Percentiles rank a stretch among this genome's conserved stretches.
Conservation (phyloP, 2,329 filamentous ascomycete genomes). For the Aspergillus sp. region DNA sequence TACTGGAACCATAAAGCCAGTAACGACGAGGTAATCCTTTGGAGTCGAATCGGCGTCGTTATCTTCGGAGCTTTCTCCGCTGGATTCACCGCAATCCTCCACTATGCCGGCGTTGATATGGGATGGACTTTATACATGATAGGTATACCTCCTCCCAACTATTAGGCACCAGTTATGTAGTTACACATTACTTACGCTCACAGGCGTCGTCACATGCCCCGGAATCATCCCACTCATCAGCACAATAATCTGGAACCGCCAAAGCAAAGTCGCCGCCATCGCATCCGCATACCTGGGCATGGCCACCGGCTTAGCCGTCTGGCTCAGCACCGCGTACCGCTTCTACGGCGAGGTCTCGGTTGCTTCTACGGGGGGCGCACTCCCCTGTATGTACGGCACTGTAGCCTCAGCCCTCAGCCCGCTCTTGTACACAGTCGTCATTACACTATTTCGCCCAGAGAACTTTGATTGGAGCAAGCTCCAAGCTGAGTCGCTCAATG, state of each 20-base stretch:
- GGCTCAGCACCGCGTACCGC: slow-evolving; percentile 50
- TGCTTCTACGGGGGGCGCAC: slow-evolving; percentile 47
- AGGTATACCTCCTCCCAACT: slow-evolving; percentile 20
- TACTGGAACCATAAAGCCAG: background rate
- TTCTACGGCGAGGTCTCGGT: slow-evolving; percentile 53
- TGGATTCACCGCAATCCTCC: slow-evolving; percentile 52
- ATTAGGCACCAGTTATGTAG: background rate
- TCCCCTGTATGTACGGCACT: slow-evolving; percentile 56
- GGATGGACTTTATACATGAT: slow-evolving; percentile 58
- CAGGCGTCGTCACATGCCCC: slow-evolving; percentile 52
- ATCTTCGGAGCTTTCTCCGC: slow-evolving; percentile 54
- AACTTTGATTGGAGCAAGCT: slow-evolving; percentile 45
- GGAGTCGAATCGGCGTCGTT: slow-evolving; percentile 53
- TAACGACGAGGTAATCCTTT: background rate
- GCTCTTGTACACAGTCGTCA: slow-evolving; percentile 49
- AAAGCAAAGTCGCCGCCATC: slow-evolving; percentile 52
- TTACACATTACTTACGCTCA: background rate
- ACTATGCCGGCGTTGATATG: slow-evolving; percentile 56
- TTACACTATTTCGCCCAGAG: slow-evolving; percentile 48
- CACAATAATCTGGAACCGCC: slow-evolving; percentile 54
- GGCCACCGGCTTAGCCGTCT: slow-evolving; percentile 52
- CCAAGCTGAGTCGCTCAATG: slow-evolving; percentile 21
- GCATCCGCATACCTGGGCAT: slow-evolving; percentile 52
- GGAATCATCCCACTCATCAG: slow-evolving; percentile 56
- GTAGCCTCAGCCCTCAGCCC: slow-evolving; percentile 56